phyloP scores from a whole-genome alignment of 2,329 filamentous ascomycete species.

The Elsinoe perseae region DNA sequence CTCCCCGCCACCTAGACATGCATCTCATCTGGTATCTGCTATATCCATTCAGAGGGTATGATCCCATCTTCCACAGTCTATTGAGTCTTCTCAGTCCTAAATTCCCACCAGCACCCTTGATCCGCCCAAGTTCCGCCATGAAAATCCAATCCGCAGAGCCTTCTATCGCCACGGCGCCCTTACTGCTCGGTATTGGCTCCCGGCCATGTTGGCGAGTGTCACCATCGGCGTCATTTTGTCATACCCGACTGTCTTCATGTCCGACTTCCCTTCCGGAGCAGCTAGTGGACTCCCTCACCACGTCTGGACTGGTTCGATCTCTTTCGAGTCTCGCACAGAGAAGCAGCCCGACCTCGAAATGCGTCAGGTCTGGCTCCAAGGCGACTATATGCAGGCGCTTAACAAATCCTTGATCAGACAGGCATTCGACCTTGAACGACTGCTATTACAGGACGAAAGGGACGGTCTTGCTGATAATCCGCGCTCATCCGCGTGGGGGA shows the following conservation, averaged over 20 bases:
- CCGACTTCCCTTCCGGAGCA: conserved; percentile 62
- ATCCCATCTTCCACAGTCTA: conserved; percentile 20
- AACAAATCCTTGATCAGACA: conserved; percentile 56
- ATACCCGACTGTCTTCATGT: conserved; percentile 68
- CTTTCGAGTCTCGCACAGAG: conserved; percentile 45
- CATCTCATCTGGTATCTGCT: conserved; percentile 43
- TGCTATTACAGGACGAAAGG: conserved; percentile 45
- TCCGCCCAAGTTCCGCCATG: conserved; percentile 56
- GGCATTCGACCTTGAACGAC: conserved; percentile 50
- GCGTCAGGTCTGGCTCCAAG: conserved; percentile 75
- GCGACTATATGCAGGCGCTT: conserved; percentile 70
- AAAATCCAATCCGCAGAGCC: conserved; percentile 56
- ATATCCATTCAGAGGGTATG: conserved; percentile 69
- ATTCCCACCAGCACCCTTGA: conserved; percentile 58
- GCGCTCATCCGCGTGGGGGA: conserved; percentile 50
- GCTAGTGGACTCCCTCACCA: conserved; percentile 67
- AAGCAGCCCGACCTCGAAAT: conserved; percentile 63
- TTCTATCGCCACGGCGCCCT: conserved; percentile 64
- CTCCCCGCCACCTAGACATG: conserved; percentile 21
- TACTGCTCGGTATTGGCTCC: conserved; percentile 64
- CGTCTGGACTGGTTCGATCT: conserved; percentile 70
- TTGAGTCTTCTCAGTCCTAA: conserved; percentile 7
- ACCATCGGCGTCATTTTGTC: conserved; percentile 61
- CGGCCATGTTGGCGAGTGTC: conserved; percentile 66
- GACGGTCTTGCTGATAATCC: conserved; percentile 19